phyloP scores from a whole-genome alignment of 192 early-diverging fungal genomes.

The Martensiomyces pterosporus region DNA sequence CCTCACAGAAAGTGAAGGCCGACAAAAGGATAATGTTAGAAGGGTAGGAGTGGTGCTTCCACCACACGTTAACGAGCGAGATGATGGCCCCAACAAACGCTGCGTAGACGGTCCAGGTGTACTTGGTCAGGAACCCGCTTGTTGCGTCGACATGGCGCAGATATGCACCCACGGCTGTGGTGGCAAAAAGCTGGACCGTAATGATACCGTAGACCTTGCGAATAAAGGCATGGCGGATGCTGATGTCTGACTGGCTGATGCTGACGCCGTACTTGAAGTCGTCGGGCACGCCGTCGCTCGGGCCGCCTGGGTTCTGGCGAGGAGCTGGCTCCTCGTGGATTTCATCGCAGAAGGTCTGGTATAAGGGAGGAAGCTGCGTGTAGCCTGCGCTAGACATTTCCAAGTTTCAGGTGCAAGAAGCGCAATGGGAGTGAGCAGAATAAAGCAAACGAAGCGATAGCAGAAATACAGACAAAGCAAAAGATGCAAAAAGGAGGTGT shows the following conservation, averaged over 20 bases:
- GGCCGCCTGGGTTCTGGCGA: background rate
- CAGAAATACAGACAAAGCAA: background rate
- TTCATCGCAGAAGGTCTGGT: constrained; percentile 12
- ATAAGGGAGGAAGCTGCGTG: constrained; percentile 40
- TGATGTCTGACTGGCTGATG: constrained; percentile 42
- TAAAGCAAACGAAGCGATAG: background rate
- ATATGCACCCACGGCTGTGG: constrained; percentile 52
- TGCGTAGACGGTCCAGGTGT: constrained; percentile 57
- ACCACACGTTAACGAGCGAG: constrained; percentile 50
- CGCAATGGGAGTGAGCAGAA: too few relatives aligned
- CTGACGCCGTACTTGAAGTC: constrained; percentile 54
- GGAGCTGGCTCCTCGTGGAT: constrained; percentile 1
- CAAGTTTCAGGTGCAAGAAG: background rate
- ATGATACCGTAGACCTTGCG: constrained; percentile 73
- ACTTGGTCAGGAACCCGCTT: constrained; percentile 53
- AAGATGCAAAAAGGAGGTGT: background rate
- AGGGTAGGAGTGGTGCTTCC: constrained; percentile 60
- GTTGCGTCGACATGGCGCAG: constrained; percentile 55
- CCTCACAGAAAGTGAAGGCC: constrained; percentile 58
- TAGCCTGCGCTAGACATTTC: constrained; percentile 41
- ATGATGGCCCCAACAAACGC: constrained; percentile 53
- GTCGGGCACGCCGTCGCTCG: constrained; percentile 43
- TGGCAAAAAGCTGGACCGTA: constrained; percentile 57
- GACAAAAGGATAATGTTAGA: constrained; percentile 58
- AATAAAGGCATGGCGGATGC: constrained; percentile 58